Percentiles rank a stretch among this genome's conserved stretches.
These are phyloP conservation scores for Trichoderma sp. DNA, from an alignment of 2,329 filamentous ascomycete genomes.

Conservation along the genomic window DNA sequence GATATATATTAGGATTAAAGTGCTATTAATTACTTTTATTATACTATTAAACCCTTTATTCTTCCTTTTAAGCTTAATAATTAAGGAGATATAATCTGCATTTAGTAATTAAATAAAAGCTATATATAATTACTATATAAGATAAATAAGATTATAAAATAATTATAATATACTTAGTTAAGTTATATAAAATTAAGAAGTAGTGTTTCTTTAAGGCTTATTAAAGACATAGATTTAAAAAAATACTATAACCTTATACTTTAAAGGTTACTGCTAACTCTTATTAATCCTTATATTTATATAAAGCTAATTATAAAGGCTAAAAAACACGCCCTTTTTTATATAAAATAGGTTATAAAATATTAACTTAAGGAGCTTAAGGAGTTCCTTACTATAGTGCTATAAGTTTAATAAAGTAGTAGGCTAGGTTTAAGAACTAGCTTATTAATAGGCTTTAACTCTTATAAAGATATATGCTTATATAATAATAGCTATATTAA, in stretches of 20 bases:
- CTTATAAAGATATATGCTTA: too few species aligned
- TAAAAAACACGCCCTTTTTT: constrained; percentile 11
- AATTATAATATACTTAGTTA: constrained; percentile 6
- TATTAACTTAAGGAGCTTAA: not conserved
- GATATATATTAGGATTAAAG: not conserved
- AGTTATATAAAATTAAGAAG: not conserved
- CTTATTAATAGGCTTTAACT: too few species aligned
- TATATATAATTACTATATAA: constrained; percentile 1
- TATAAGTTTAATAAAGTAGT: too few species aligned
- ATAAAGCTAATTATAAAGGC: not conserved
- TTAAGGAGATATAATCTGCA: not conserved
- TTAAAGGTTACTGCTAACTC: not conserved
- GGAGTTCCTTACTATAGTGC: too few species aligned
- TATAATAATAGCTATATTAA: too few species aligned
- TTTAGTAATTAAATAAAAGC: constrained; percentile 2
- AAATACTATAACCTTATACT: constrained; percentile 3
- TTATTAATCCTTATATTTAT: not conserved
- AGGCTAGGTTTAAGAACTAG: too few species aligned
- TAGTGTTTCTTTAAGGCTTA: not conserved
- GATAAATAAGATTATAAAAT: not conserved
- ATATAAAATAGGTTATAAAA: constrained; percentile 4
- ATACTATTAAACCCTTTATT: not conserved
- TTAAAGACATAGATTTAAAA: constrained; percentile 9
- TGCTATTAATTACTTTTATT: constrained; percentile 3
- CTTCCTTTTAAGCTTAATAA: not conserved